phyloP scores from a whole-genome alignment of 495 filamentous ascomycete species.

The Penicillium atrosanguineum region DNA sequence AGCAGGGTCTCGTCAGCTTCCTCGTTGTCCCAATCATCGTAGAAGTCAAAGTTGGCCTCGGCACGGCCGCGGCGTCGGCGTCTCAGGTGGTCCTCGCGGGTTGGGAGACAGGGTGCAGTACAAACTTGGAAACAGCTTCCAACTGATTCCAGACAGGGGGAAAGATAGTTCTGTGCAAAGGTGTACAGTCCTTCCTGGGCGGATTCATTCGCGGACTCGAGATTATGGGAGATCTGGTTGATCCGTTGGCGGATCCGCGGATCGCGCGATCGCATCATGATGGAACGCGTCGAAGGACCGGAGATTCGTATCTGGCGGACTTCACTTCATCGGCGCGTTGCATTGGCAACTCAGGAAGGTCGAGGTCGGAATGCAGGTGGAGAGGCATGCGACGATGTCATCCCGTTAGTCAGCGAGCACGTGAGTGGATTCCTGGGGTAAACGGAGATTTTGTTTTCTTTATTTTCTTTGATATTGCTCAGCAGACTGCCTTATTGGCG shows the following conservation, averaged over 20 bases:
- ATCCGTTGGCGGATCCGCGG: constrained; percentile 91
- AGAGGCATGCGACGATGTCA: constrained; percentile 21
- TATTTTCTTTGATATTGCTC: not conserved
- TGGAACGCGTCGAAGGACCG: constrained; percentile 5
- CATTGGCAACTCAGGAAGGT: not conserved
- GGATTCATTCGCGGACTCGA: constrained; percentile 88
- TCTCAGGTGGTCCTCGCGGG: constrained; percentile 69
- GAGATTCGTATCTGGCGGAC: not conserved
- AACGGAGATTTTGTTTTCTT: not conserved
- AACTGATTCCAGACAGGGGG: constrained; percentile 72
- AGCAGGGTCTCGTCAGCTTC: constrained; percentile 60
- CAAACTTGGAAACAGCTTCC: constrained; percentile 65
- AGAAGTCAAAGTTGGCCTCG: constrained; percentile 92
- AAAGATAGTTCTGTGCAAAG: constrained; percentile 81
- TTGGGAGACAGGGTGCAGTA: constrained; percentile 67
- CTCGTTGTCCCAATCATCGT: constrained; percentile 94
- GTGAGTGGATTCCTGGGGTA: constrained; percentile 22
- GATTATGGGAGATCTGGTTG: constrained; percentile 88
- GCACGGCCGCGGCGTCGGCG: constrained; percentile 65
- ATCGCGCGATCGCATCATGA: constrained; percentile 70
- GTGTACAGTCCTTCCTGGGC: constrained; percentile 86
- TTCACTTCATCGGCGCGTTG: constrained; percentile 17
- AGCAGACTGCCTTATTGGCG: not conserved
- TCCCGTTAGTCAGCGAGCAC: constrained; percentile 26
- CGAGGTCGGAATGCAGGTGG: not conserved